A percentile compares a stretch with the other conserved stretches of the same genome.
Evolutionary conservation across 257 asterid genomes (phyloP).

Genomic region (Scutellaria baicalensis): DNA sequence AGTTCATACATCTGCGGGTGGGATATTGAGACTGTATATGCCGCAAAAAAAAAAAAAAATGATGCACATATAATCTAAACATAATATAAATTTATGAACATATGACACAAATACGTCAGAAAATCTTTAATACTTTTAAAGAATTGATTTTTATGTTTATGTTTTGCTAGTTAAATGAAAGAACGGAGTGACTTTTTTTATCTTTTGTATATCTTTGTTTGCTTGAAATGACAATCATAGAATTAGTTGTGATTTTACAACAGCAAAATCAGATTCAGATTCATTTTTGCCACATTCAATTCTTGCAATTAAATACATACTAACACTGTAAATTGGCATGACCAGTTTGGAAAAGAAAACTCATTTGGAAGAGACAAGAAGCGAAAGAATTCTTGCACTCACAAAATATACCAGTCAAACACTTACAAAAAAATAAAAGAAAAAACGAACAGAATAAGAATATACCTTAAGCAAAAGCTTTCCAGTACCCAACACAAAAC

Average conservation of each 20-base stretch:
- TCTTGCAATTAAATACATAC: neutral
- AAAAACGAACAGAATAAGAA: neutral
- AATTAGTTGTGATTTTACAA: neutral
- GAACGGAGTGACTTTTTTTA: neutral
- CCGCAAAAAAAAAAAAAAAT: neutral
- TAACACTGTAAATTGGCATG: neutral
- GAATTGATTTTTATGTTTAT: neutral
- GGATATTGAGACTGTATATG: neutral
- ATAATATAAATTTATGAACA: neutral
- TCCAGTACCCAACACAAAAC: slow-evolving; percentile 90
- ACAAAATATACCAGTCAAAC: neutral
- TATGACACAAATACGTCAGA: neutral
- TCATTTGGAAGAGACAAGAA: neutral
- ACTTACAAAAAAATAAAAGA: neutral
- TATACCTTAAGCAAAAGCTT: slow-evolving; percentile 92
- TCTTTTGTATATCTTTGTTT: neutral
- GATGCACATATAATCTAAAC: neutral
- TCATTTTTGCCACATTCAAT: neutral
- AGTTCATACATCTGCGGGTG: neutral
- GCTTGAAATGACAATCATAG: neutral
- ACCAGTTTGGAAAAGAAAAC: neutral
- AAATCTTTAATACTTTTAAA: neutral
- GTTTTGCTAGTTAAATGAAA: neutral
- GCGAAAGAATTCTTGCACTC: neutral
- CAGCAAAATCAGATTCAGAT: neutral